Evolutionary conservation across 2,329 filamentous ascomycete genomes (phyloP).

Genomic region (Hymenotorrendiella dingleyae): DNA sequence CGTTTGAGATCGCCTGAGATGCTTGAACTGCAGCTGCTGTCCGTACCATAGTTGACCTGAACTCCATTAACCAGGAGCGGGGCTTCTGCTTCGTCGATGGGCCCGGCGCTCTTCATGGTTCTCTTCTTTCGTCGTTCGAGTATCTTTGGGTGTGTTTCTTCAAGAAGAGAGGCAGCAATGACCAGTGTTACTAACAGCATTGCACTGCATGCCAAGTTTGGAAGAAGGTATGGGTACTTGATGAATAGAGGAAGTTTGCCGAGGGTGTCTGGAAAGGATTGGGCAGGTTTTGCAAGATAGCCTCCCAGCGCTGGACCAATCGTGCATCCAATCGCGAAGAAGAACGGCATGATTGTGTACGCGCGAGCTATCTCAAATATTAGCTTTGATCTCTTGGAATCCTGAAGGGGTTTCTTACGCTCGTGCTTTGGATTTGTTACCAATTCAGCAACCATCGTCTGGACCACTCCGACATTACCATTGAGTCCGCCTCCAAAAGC

Average conservation of each 20-base stretch:
- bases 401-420: slow-evolving; percentile 36
- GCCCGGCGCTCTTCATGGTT: background rate
- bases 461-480: slow-evolving; percentile 84
- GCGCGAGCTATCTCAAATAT: slow-evolving; percentile 56
- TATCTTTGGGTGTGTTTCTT: slow-evolving; percentile 5
- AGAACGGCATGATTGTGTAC: slow-evolving; percentile 91
- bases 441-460: slow-evolving; percentile 87
- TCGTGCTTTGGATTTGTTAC: slow-evolving; percentile 81
- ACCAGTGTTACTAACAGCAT: slow-evolving; percentile 1
- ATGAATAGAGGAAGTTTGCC: slow-evolving; percentile 67
- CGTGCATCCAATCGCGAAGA: slow-evolving; percentile 89
- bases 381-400: slow-evolving; percentile 29
- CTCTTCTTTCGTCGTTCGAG: background rate
- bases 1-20: background rate
- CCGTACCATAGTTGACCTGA: background rate
- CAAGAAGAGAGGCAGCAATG: background rate
- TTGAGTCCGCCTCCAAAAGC: slow-evolving; percentile 84
- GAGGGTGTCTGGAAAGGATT: slow-evolving; percentile 68
- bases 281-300: slow-evolving; percentile 75
- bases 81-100: background rate
- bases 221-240: slow-evolving; percentile 76
- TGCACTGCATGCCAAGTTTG: slow-evolving; percentile 69
- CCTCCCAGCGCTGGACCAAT: slow-evolving; percentile 85
- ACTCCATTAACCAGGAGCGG: background rate
- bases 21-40: background rate